Evolutionary conservation across 139 green algal genomes (phyloP).

Genomic region (Coccomyxa sp.): DNA sequence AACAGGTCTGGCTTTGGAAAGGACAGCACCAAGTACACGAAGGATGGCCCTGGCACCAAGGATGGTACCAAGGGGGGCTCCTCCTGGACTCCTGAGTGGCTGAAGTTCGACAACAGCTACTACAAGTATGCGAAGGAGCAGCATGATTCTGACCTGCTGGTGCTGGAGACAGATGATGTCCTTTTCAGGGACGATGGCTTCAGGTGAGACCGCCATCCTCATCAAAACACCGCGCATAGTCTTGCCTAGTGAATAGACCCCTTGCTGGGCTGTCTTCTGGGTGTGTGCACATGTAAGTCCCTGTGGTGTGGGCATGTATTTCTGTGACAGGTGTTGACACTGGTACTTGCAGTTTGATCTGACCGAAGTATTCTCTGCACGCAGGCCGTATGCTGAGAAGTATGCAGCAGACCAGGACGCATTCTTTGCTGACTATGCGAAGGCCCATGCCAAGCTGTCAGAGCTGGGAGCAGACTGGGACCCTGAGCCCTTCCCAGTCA

Average conservation of each 20-base stretch:
- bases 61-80: slow-evolving; percentile 81
- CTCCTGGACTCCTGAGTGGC: slow-evolving; percentile 88
- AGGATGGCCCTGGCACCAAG: slow-evolving; percentile 65
- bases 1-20: slow-evolving; percentile 62
- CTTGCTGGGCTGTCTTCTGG: too few relatives aligned
- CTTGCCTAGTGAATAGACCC: too few relatives aligned
- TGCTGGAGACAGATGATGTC: slow-evolving; percentile 80
- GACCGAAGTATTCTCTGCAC: background rate
- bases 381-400: slow-evolving; percentile 81
- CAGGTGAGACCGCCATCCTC: too few relatives aligned
- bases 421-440: slow-evolving; percentile 83
- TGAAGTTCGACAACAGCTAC: slow-evolving; percentile 90
- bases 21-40: slow-evolving; percentile 77
- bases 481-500: slow-evolving; percentile 30
- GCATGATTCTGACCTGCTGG: slow-evolving; percentile 78
- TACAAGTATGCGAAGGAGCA: slow-evolving; percentile 68
- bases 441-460: slow-evolving; percentile 75
- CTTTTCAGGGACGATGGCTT: slow-evolving; percentile 87
- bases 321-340: too few relatives aligned
- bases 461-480: slow-evolving; percentile 83
- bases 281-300: too few relatives aligned
- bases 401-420: slow-evolving; percentile 76
- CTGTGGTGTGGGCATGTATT: too few relatives aligned
- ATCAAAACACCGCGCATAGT: too few relatives aligned
- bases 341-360: background rate